phyloP scores from a whole-genome alignment of 2,329 filamentous ascomycete species.

The Chlorencoelia australis region DNA sequence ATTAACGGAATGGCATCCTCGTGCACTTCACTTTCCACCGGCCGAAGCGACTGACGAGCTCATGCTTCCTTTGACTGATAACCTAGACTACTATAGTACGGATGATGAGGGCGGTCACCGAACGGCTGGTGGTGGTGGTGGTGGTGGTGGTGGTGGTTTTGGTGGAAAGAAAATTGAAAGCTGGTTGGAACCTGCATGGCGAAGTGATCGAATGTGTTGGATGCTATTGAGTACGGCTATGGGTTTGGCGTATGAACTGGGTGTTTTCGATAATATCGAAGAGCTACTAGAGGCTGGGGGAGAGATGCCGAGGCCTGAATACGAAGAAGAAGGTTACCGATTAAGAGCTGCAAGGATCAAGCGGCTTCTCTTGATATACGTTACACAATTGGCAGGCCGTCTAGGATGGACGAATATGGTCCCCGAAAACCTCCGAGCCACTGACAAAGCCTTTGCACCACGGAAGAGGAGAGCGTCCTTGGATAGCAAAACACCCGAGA shows the following conservation, averaged over 20 bases:
- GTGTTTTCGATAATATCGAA: constrained; percentile 86
- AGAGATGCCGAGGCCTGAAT: constrained; percentile 51
- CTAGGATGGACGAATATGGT: constrained; percentile 93
- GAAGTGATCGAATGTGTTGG: constrained; percentile 94
- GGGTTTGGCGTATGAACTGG: constrained; percentile 84
- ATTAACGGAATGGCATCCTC: constrained; percentile 93
- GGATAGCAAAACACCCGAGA: constrained; percentile 51
- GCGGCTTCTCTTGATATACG: constrained; percentile 78
- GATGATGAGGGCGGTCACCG: constrained; percentile 34
- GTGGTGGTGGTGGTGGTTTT: constrained; percentile 67
- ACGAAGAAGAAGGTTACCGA: constrained; percentile 67
- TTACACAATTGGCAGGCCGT: constrained; percentile 86
- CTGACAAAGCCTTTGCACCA: constrained; percentile 44
- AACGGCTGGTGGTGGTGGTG: constrained; percentile 44
- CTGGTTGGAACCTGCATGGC: constrained; percentile 94
- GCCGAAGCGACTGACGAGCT: constrained; percentile 64
- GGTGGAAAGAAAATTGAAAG: constrained; percentile 82
- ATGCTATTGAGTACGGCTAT: constrained; percentile 90
- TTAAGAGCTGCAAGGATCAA: constrained; percentile 74
- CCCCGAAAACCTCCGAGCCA: constrained; percentile 53
- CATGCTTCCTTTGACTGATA: constrained; percentile 50
- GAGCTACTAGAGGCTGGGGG: constrained; percentile 51
- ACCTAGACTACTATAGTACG: constrained; percentile 32
- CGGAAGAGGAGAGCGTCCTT: constrained; percentile 30
- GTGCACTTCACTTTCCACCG: constrained; percentile 86